A percentile compares a stretch with the other conserved stretches of the same genome.
Evolutionary conservation across 2,329 filamentous ascomycete genomes (phyloP).

Genomic region (Colletotrichum cuscutae): DNA sequence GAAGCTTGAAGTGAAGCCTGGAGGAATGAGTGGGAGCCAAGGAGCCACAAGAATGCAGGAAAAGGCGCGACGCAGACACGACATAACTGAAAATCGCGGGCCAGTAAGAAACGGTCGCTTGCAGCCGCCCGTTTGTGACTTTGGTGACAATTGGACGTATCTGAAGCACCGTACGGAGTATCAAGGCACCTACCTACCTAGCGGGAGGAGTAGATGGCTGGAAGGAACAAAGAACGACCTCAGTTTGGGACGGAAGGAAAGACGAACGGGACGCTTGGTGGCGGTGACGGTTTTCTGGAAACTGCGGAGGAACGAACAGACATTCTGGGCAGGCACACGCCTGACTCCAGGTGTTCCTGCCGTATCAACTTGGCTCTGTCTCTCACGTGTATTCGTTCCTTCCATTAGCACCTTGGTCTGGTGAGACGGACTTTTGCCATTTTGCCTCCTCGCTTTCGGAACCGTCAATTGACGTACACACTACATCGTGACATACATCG

Average conservation of each 20-base stretch:
- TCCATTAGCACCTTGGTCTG: no score
- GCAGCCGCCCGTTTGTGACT: background rate
- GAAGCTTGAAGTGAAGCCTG: no score
- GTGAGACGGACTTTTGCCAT: background rate
- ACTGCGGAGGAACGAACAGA: background rate
- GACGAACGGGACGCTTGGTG: background rate
- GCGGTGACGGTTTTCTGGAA: no score
- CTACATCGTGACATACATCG: background rate
- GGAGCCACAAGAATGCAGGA: background rate
- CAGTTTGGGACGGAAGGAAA: background rate
- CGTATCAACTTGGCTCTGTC: background rate
- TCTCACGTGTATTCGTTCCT: no score
- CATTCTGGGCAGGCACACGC: background rate
- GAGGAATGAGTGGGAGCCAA: background rate
- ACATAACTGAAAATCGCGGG: background rate
- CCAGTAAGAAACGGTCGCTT: constrained; percentile 10
- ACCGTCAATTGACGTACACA: background rate
- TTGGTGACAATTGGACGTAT: background rate
- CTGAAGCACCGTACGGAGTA: no score
- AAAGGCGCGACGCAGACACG: background rate
- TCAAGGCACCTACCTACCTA: background rate
- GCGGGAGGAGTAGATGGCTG: background rate
- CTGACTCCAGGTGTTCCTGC: background rate
- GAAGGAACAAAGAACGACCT: background rate
- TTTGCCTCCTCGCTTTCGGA: background rate